Percentiles rank a stretch among this genome's conserved stretches.
Conservation (phyloP, 2,329 filamentous ascomycete genomes). For the Ophiostoma perfectum region DNA sequence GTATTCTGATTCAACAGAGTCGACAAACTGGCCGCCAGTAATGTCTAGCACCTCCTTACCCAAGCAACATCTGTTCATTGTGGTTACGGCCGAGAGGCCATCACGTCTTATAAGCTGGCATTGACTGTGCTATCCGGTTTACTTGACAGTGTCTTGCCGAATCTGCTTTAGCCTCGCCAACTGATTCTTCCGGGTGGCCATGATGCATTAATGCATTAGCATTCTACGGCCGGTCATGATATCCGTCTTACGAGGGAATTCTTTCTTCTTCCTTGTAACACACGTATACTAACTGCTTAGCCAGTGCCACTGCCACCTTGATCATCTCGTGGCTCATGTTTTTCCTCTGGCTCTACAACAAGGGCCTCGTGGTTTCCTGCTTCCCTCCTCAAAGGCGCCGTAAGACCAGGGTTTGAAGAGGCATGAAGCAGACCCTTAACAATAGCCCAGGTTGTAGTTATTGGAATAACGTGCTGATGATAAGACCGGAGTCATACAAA, state of each 20-base stretch:
- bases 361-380: conserved; percentile 44
- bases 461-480: too few relatives aligned
- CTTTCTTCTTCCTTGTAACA: background rate
- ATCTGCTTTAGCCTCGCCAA: background rate
- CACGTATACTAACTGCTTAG: background rate
- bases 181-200: background rate
- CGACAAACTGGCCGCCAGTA: background rate
- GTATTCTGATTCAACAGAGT: background rate
- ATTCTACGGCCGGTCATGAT: background rate
- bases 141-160: background rate
- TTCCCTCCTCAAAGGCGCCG: too few relatives aligned
- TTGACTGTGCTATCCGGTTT: background rate
- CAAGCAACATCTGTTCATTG: background rate
- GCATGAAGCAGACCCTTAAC: too few relatives aligned
- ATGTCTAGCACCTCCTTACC: background rate
- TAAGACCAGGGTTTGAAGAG: too few relatives aligned
- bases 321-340: background rate
- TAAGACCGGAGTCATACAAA: too few relatives aligned
- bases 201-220: background rate
- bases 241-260: background rate
- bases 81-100: background rate
- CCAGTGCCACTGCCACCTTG: background rate
- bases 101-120: background rate
- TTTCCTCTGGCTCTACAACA: conserved; percentile 39
- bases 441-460: too few relatives aligned